These are phyloP conservation scores for Rhytidiadelphus loreus DNA, from an alignment of 225 moss, liverwort and hornwort genomes.

Conservation along the genomic window DNA sequence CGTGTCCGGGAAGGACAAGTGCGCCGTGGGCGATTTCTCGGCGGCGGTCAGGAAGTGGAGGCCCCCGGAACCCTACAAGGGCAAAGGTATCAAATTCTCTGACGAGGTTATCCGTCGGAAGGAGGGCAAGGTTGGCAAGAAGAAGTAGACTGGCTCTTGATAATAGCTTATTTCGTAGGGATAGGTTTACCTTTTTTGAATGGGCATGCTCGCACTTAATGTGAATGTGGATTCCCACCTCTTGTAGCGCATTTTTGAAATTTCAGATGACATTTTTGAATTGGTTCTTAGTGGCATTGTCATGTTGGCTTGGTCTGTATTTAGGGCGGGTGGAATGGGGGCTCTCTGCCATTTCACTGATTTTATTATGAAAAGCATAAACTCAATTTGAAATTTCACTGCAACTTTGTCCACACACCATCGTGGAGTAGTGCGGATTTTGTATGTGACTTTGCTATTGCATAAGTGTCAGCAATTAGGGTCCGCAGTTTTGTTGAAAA, in stretches of 20 bases:
- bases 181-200: constrained; percentile 6
- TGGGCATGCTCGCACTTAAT: background rate
- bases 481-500: background rate
- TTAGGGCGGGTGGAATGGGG: background rate
- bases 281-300: too few species aligned
- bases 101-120: constrained; percentile 94
- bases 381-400: background rate
- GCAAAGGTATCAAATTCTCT: constrained; percentile 88
- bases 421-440: background rate
- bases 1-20: constrained; percentile 90
- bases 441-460: background rate
- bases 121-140: constrained; percentile 99
- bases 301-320: background rate
- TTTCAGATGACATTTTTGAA: too few species aligned
- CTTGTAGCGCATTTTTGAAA: background rate
- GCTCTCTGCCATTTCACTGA: background rate
- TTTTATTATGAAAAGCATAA: background rate
- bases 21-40: constrained; percentile 86
- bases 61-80: constrained; percentile 99
- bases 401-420: background rate
- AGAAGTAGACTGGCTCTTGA: constrained; percentile 43
- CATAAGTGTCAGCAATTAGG: background rate
- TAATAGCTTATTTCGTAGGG: background rate
- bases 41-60: constrained; percentile 90
- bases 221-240: background rate